Conservation (phyloP, 257 asterid species). For the Nicotiana sylvestris region DNA sequence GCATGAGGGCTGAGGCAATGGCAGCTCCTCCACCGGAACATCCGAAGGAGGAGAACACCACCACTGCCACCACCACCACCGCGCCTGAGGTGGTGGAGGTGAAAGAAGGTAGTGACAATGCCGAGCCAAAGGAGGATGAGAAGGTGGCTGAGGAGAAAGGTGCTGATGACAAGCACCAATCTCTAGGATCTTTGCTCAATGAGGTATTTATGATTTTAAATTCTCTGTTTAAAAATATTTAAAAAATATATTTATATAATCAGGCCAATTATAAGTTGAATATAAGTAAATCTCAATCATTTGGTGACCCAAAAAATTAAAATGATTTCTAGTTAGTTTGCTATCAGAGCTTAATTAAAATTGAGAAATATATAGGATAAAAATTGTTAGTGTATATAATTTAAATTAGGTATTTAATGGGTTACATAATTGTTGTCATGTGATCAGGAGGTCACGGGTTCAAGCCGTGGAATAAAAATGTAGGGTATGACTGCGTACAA, state of each 20-base stretch:
- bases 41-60: constrained; percentile 32
- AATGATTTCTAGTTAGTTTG: too few species aligned
- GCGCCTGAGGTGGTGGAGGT: constrained; percentile 17
- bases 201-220: background rate
- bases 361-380: too few species aligned
- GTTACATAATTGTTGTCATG: background rate
- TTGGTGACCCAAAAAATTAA: too few species aligned
- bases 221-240: too few species aligned
- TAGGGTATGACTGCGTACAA: too few species aligned
- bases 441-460: too few species aligned
- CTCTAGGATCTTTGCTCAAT: background rate
- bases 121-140: constrained; percentile 8
- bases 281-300: too few species aligned
- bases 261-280: too few species aligned
- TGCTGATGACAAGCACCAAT: background rate
- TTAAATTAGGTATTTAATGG: background rate
- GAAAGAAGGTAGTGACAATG: constrained; percentile 16
- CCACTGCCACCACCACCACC: constrained; percentile 18
- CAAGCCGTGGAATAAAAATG: too few species aligned
- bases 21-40: constrained; percentile 35
- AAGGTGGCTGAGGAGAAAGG: constrained; percentile 22
- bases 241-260: too few species aligned
- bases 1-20: constrained; percentile 34
- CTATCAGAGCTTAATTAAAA: too few species aligned
- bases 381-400: too few species aligned